phyloP scores from a whole-genome alignment of 768 basidiomycete species.

The Lactarius tabidus region DNA sequence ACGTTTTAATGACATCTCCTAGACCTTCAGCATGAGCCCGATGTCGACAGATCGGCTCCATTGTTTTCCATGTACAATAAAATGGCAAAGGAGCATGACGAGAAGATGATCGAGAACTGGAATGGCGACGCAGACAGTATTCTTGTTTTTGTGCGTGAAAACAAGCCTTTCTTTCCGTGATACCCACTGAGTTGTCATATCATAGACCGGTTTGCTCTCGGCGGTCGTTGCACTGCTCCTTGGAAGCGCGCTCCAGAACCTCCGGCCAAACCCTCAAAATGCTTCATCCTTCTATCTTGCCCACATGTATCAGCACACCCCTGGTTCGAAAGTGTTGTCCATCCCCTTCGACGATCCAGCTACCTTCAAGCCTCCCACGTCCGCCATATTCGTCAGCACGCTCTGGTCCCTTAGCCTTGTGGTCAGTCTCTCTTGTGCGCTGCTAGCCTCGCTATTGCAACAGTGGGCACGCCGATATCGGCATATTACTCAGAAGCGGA shows the following conservation, averaged over 20 bases:
- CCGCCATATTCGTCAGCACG: too few species aligned
- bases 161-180: background rate
- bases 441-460: too few species aligned
- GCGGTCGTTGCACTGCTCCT: background rate
- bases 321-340: background rate
- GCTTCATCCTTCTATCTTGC: conserved; percentile 1
- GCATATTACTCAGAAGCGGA: too few species aligned
- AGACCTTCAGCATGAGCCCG: too few species aligned
- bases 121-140: conserved; percentile 4
- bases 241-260: background rate
- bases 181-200: background rate
- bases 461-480: too few species aligned
- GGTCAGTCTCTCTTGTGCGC: too few species aligned
- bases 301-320: conserved; percentile 2
- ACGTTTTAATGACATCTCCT: too few species aligned
- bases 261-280: background rate
- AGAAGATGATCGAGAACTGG: background rate
- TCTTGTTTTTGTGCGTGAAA: conserved; percentile 4
- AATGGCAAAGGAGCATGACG: background rate
- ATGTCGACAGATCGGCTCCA: too few species aligned
- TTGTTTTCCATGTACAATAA: too few species aligned
- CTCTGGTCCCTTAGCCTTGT: background rate
- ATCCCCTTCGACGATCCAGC: background rate
- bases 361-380: background rate
- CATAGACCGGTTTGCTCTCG: conserved; percentile 4